Evolutionary conservation across 1,284 basidiomycete species (phyloP).

Genomic region (Gomphus bonarii): DNA sequence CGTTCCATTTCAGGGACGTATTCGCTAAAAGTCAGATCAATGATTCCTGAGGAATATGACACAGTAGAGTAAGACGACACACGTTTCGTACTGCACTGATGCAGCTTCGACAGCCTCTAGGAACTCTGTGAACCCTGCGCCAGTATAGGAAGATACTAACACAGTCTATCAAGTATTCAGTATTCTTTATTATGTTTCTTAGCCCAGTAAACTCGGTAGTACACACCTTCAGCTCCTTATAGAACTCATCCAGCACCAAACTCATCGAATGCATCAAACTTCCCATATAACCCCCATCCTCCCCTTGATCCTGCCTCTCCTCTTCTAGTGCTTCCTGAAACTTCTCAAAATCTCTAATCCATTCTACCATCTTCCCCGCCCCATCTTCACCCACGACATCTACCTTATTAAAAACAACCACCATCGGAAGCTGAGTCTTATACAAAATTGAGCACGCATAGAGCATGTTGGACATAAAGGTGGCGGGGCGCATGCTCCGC

Average conservation of each 20-base stretch:
- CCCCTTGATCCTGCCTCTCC: slow-evolving; percentile 61
- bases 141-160: slow-evolving; percentile 93
- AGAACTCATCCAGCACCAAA: slow-evolving; percentile 96
- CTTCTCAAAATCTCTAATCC: slow-evolving; percentile 97
- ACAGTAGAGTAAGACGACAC: slow-evolving; percentile 19
- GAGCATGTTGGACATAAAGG: slow-evolving; percentile 99
- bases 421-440: slow-evolving; percentile 95
- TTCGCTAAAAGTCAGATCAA: slow-evolving; percentile 39
- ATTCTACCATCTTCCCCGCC: slow-evolving; percentile 88
- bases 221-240: slow-evolving; percentile 83
- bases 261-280: slow-evolving; percentile 99
- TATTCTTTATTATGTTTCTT: not conserved
- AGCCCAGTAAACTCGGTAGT: too few species aligned
- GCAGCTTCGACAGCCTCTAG: slow-evolving; percentile 86
- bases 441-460: slow-evolving; percentile 99
- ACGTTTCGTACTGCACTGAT: slow-evolving; percentile 83
- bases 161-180: slow-evolving; percentile 53
- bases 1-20: slow-evolving; percentile 87
- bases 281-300: slow-evolving; percentile 96
- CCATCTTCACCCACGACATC: slow-evolving; percentile 59
- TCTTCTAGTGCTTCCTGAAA: slow-evolving; percentile 67
- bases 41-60: slow-evolving; percentile 2
- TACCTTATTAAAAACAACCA: slow-evolving; percentile 98
- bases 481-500: slow-evolving; percentile 88
- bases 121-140: slow-evolving; percentile 85